Conservation (phyloP, 2,329 filamentous ascomycete species). For the Biscogniauxia sp. region DNA sequence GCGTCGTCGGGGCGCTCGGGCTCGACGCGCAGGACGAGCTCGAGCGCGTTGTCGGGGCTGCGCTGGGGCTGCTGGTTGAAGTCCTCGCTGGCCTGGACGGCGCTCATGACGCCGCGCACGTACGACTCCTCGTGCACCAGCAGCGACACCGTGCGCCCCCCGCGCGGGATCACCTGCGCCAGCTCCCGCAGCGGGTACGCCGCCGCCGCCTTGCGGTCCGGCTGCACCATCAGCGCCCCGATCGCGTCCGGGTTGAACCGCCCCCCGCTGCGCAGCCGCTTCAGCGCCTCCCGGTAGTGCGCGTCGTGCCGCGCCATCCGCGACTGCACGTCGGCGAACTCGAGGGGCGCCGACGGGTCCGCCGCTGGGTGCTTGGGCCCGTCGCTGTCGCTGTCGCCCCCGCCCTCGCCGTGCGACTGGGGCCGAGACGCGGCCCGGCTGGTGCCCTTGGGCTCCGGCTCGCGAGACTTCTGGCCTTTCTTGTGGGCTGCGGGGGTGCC, state of each 20-base stretch:
- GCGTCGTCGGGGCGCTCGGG: conserved; percentile 49
- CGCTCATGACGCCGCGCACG: conserved; percentile 55
- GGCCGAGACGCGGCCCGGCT: neutral
- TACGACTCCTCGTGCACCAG: conserved; percentile 40
- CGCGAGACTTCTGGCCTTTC: neutral
- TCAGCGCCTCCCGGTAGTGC: conserved; percentile 40
- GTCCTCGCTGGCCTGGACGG: conserved; percentile 49
- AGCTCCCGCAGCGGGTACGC: conserved; percentile 54
- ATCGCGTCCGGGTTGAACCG: conserved; percentile 52
- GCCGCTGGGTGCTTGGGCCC: conserved; percentile 31
- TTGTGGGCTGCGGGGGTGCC: conserved; percentile 1
- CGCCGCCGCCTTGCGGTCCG: conserved; percentile 28
- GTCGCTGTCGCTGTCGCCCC: conserved; percentile 7
- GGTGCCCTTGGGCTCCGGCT: conserved; percentile 2
- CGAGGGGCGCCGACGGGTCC: conserved; percentile 43
- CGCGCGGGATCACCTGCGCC: conserved; percentile 51
- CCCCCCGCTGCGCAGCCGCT: conserved; percentile 45
- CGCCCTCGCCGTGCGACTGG: neutral
- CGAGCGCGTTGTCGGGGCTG: conserved; percentile 56
- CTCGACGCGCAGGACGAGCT: conserved; percentile 55
- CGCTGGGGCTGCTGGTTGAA: conserved; percentile 62
- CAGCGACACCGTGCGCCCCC: conserved; percentile 37
- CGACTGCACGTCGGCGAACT: conserved; percentile 48
- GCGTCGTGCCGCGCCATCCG: conserved; percentile 40
- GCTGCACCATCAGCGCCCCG: conserved; percentile 42